Conservation (phyloP, 2,329 filamentous ascomycete genomes). For the Clonostachys solani region DNA sequence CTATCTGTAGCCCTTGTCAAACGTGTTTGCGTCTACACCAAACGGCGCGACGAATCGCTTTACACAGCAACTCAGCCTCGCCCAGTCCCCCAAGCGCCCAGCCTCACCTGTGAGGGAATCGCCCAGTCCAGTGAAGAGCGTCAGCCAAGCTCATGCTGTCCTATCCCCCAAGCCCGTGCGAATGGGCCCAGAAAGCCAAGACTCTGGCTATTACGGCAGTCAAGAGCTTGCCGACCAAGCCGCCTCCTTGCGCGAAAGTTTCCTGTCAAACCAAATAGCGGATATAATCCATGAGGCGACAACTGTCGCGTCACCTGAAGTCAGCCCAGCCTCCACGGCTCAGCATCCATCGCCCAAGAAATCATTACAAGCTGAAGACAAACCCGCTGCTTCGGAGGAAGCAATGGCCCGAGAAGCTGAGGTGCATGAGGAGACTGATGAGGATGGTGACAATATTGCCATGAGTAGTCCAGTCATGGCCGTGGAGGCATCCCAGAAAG, state of each 20-base stretch:
- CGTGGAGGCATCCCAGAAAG: too few species aligned
- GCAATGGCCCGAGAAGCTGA: background rate
- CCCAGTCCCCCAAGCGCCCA: slow-evolving; percentile 53
- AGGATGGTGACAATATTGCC: too few species aligned
- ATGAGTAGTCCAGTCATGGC: too few species aligned
- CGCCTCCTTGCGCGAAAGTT: slow-evolving; percentile 13
- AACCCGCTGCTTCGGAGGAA: background rate
- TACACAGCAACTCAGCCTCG: slow-evolving; percentile 40
- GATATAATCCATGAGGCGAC: background rate
- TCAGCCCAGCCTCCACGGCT: too few species aligned
- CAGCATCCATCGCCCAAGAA: background rate
- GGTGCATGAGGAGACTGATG: too few species aligned
- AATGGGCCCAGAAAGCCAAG: slow-evolving; percentile 25
- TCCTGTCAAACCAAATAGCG: background rate
- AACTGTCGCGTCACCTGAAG: background rate
- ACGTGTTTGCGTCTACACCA: slow-evolving; percentile 52
- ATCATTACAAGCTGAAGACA: background rate
- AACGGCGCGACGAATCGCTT: slow-evolving; percentile 52
- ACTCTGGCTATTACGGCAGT: slow-evolving; percentile 72
- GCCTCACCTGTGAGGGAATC: slow-evolving; percentile 42
- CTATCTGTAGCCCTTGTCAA: slow-evolving; percentile 48
- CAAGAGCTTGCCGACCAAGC: slow-evolving; percentile 29
- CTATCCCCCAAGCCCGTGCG: slow-evolving; percentile 20
- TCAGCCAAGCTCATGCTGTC: slow-evolving; percentile 22
- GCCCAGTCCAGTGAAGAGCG: slow-evolving; percentile 24